Evolutionary conservation across 2,329 filamentous ascomycete species (phyloP), one percentile per base, ranked within the genome.

Genomic region (Chaetomium strumarium): DNA sequence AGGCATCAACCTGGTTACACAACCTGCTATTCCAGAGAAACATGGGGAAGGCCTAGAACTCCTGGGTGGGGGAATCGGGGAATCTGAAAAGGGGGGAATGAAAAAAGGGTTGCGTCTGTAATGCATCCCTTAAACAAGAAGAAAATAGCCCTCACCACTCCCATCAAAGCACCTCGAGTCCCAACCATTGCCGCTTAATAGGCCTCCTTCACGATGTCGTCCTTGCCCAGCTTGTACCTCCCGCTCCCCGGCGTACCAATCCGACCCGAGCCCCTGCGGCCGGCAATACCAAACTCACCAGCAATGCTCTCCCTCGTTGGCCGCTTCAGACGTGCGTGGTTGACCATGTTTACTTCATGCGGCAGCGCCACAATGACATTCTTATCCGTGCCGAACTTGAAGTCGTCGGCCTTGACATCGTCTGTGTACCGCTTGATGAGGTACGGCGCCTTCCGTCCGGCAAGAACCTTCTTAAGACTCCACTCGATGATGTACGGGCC

Each of bases 271-370:
- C 74, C 76, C 57, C 76, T 72, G 37, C 78, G 78, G 57, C 57
- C 69, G 72, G 31, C 60, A 46, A 52, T 49, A 47, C 70, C 67
- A 42, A 77, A 70, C 61, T 84, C 69, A 34, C 81, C 77, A 14
- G 88, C 88, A 67, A 99, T 97, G 68, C 90, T 96, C 75, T 99
- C 90, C 36, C 93, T 77, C 1, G 93, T 97, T 1, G 92, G 90
- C 64, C 85, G 85, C 76, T 89, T 89, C 65, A 99, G 80, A 52
- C 83, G 85, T 62, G 86, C 81, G 70, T 92, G 91, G 42, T 85
- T 86, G 12, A 99, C 89, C 91, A 97, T 97, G 70, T 96, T 95
- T 61, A 99, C 93, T 69, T 97, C 91, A 66, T 99, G 96, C 2
- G 93, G 91, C 58, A 99, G 75, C 1, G 93, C 93, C 34, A 99